Conservation (phyloP, 2,329 filamentous ascomycete genomes). For the Geosmithia putterillii region DNA sequence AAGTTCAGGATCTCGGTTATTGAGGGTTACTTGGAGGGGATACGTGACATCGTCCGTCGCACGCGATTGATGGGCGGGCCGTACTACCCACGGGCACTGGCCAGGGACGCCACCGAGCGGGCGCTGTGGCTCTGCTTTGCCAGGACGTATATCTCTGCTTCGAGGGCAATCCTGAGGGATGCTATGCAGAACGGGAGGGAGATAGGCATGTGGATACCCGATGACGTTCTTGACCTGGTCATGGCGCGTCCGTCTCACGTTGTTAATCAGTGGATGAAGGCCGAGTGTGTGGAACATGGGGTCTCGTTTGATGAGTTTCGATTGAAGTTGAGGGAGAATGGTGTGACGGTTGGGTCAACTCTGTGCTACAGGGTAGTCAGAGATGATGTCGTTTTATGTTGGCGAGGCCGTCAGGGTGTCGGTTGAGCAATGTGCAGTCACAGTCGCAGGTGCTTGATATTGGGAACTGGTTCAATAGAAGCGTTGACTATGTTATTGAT, state of each 20-base stretch:
- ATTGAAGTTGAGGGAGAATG: neutral
- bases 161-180: constrained; percentile 1
- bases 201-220: neutral
- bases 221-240: neutral
- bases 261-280: constrained; percentile 3
- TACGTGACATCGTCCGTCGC: neutral
- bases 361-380: too few species aligned
- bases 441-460: too few species aligned
- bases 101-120: constrained; percentile 1
- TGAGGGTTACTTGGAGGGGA: neutral
- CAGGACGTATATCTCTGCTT: constrained; percentile 2
- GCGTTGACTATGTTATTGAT: too few species aligned
- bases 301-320: neutral
- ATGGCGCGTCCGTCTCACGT: constrained; percentile 1
- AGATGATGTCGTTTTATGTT: too few species aligned
- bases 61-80: constrained; percentile 1
- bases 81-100: constrained; percentile 3
- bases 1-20: neutral
- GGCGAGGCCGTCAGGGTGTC: too few species aligned
- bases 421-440: too few species aligned
- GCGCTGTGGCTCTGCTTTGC: constrained; percentile 3
- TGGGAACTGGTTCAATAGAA: too few species aligned
- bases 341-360: too few species aligned
- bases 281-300: neutral
- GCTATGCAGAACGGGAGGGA: neutral